Conservation (phyloP, 2,329 filamentous ascomycete genomes). For the Pleurostoma richardsiae region DNA sequence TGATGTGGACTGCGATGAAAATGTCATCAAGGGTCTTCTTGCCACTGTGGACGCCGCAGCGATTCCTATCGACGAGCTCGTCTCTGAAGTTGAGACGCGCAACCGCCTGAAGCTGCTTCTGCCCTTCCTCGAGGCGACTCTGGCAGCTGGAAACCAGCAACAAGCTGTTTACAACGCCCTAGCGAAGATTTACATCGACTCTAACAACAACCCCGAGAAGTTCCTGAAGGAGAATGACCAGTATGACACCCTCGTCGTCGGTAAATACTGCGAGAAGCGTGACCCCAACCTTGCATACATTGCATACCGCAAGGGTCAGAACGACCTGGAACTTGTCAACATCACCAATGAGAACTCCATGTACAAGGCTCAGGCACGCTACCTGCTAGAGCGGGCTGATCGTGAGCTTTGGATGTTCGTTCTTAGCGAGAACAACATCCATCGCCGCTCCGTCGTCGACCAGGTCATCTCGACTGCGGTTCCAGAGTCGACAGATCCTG, state of each 20-base stretch:
- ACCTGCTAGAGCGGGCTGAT: slow-evolving; percentile 87
- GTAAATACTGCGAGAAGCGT: slow-evolving; percentile 98
- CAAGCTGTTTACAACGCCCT: slow-evolving; percentile 96
- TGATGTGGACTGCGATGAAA: slow-evolving; percentile 96
- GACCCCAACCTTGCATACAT: slow-evolving; percentile 95
- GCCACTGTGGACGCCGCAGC: slow-evolving; percentile 76
- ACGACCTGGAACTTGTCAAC: slow-evolving; percentile 93
- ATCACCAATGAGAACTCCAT: slow-evolving; percentile 99
- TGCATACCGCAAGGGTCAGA: slow-evolving; percentile 93
- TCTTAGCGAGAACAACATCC: slow-evolving; percentile 90
- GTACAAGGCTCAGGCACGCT: slow-evolving; percentile 97
- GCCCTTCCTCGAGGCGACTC: slow-evolving; percentile 90
- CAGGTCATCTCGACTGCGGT: slow-evolving; percentile 96
- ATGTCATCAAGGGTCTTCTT: slow-evolving; percentile 89
- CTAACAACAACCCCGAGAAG: slow-evolving; percentile 95
- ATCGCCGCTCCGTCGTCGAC: slow-evolving; percentile 88
- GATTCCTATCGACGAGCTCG: slow-evolving; percentile 91
- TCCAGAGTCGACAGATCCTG: slow-evolving; percentile 84
- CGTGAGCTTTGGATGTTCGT: slow-evolving; percentile 92
- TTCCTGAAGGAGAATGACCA: slow-evolving; percentile 97
- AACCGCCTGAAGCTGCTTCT: slow-evolving; percentile 94
- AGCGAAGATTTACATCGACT: slow-evolving; percentile 99
- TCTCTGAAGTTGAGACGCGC: slow-evolving; percentile 88
- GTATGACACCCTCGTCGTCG: slow-evolving; percentile 87
- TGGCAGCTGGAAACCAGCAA: slow-evolving; percentile 88